A percentile compares a stretch with the other conserved stretches of the same genome.
phyloP scores from a whole-genome alignment of 108 stramenopile genomes.

The Nitzschia palea region DNA sequence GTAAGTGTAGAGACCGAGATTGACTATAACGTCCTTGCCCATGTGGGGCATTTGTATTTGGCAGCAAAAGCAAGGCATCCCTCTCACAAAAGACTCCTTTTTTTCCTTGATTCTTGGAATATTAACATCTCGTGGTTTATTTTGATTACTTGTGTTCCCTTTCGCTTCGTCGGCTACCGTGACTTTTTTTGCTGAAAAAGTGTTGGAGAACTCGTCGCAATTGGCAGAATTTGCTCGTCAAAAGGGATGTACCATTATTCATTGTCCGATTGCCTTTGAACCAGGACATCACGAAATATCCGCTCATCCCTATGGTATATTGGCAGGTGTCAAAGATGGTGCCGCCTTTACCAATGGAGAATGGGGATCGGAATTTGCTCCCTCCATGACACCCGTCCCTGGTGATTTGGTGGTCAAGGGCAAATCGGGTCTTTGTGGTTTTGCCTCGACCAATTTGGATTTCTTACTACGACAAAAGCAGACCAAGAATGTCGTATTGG shows the following conservation, averaged over 20 bases:
- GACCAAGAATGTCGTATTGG: conserved; percentile 60
- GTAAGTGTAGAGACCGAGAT: conserved; percentile 5
- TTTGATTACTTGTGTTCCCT: too few relatives aligned
- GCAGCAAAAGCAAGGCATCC: too few relatives aligned
- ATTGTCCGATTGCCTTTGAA: conserved; percentile 64
- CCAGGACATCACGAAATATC: conserved; percentile 55
- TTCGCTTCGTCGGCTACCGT: too few relatives aligned
- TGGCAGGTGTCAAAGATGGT: conserved; percentile 66
- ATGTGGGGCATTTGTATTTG: too few relatives aligned
- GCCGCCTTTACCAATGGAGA: conserved; percentile 49
- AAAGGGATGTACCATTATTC: conserved; percentile 58
- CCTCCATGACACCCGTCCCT: conserved; percentile 50
- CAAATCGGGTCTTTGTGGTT: conserved; percentile 71
- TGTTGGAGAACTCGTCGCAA: conserved; percentile 56
- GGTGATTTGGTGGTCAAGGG: conserved; percentile 64
- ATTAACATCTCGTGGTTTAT: too few relatives aligned
- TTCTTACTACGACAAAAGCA: conserved; percentile 61
- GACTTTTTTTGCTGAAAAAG: too few relatives aligned
- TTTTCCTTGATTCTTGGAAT: too few relatives aligned
- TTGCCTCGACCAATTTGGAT: conserved; percentile 73
- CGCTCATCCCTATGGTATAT: conserved; percentile 56
- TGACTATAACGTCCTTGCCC: too few relatives aligned
- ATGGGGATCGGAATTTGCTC: conserved; percentile 58
- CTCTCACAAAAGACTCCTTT: too few relatives aligned
- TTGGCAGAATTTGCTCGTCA: conserved; percentile 42